A percentile compares a stretch with the other conserved stretches of the same genome.
phyloP scores from a whole-genome alignment of 108 stramenopile species.

The Asterionellopsis glacialis region DNA sequence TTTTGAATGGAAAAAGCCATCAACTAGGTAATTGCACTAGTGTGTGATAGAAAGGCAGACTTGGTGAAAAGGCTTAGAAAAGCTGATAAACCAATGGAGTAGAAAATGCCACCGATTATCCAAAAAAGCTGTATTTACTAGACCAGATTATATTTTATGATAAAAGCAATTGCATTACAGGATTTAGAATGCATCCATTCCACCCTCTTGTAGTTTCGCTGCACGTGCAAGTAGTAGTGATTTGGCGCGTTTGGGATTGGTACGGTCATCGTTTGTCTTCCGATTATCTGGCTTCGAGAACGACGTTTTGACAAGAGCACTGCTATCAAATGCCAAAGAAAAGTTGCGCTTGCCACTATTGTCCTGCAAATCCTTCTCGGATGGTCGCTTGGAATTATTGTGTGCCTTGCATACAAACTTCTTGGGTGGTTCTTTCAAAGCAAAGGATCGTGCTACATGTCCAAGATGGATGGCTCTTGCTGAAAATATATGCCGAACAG shows the following conservation, averaged over 20 bases:
- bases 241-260: slow-evolving; percentile 10
- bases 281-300: slow-evolving; percentile 6
- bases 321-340: slow-evolving; percentile 22
- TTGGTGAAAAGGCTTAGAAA: no score
- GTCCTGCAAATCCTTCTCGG: slow-evolving; percentile 10
- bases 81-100: no score
- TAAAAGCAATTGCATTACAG: background rate
- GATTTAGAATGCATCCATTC: slow-evolving; percentile 27
- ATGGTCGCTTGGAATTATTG: slow-evolving; percentile 10
- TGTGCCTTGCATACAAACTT: slow-evolving; percentile 42
- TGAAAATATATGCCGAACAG: slow-evolving; percentile 79
- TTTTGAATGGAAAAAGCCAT: no score
- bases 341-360: slow-evolving; percentile 21
- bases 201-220: slow-evolving; percentile 32
- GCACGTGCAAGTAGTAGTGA: slow-evolving; percentile 30
- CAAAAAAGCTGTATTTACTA: no score
- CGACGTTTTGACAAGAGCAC: background rate
- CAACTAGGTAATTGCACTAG: no score
- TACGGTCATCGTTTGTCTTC: slow-evolving; percentile 6
- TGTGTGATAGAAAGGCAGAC: no score
- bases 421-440: slow-evolving; percentile 80
- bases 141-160: background rate
- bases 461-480: slow-evolving; percentile 80
- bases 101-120: no score
- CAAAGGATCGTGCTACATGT: slow-evolving; percentile 82